Conservation (phyloP, 208 protist species). For the Trypanosoma cruzi region DNA sequence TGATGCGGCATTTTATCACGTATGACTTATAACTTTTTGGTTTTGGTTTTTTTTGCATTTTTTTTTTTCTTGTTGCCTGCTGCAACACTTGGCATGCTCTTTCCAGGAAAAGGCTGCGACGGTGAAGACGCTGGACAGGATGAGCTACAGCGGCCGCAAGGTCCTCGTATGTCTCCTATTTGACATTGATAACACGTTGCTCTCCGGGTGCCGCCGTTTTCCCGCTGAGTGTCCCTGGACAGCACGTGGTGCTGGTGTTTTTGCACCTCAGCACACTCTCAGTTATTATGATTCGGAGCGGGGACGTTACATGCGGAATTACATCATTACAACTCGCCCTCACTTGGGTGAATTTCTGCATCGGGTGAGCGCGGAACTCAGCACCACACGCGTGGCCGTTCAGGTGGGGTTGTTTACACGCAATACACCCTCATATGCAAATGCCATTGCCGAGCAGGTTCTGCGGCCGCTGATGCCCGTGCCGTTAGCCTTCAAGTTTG, state of each 20-base stretch:
- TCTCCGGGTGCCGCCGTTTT: slow-evolving; percentile 23
- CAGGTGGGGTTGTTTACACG: slow-evolving; percentile 48
- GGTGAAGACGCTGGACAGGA: neutral
- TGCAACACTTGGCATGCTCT: neutral
- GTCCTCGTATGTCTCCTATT: slow-evolving; percentile 46
- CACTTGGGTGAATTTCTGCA: slow-evolving; percentile 40
- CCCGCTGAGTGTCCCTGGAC: slow-evolving; percentile 1
- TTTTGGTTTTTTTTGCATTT: slow-evolving; percentile 4
- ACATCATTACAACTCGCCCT: slow-evolving; percentile 36
- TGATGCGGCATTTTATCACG: no score
- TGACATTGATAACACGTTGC: slow-evolving; percentile 64
- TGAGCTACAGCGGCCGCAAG: slow-evolving; percentile 4
- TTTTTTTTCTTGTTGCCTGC: neutral
- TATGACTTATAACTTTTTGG: no score
- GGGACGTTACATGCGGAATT: neutral
- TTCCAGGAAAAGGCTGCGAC: neutral
- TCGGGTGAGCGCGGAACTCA: slow-evolving; percentile 23
- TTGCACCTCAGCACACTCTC: neutral
- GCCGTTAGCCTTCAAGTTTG: slow-evolving; percentile 12
- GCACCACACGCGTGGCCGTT: slow-evolving; percentile 31
- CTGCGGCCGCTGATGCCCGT: slow-evolving; percentile 5
- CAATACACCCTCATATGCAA: slow-evolving; percentile 37
- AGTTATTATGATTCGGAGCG: slow-evolving; percentile 16
- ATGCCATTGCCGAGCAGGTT: slow-evolving; percentile 29
- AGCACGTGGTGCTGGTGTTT: neutral